These are phyloP conservation scores for Nicotiana otophora DNA, from an alignment of 257 asterid species.

Conservation along the genomic window DNA sequence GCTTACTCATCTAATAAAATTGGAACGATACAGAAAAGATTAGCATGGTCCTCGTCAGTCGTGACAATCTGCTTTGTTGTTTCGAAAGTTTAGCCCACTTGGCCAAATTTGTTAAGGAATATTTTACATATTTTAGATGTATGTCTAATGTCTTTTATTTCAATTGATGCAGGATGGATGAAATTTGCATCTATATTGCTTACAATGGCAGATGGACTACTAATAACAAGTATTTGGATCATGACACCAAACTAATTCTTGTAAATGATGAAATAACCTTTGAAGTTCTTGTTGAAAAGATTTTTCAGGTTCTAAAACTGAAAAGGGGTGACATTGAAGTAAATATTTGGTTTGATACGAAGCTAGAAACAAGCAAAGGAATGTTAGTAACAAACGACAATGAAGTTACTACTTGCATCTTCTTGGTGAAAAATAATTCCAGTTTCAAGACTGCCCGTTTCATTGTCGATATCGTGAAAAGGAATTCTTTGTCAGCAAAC, in stretches of 20 bases:
- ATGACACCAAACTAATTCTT: neutral
- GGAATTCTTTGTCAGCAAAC: neutral
- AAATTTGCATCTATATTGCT: neutral
- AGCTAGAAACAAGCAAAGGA: no score
- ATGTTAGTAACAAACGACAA: no score
- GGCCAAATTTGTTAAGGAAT: neutral
- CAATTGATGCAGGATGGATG: neutral
- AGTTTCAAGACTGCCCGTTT: no score
- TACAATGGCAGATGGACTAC: neutral
- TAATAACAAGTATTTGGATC: neutral
- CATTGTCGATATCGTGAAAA: no score
- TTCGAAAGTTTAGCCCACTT: neutral
- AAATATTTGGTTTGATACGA: no score
- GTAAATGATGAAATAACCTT: neutral
- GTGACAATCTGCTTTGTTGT: neutral
- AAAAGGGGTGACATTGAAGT: neutral
- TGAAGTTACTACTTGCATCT: no score
- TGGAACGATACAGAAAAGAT: no score
- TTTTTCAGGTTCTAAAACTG: neutral
- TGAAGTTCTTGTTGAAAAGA: neutral
- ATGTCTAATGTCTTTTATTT: neutral
- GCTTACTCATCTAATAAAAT: no score
- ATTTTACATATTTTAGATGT: neutral
- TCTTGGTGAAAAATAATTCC: no score
- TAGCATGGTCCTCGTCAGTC: no score